Conservation (phyloP, 106 monocot genomes). For the Acorus gramineus region DNA sequence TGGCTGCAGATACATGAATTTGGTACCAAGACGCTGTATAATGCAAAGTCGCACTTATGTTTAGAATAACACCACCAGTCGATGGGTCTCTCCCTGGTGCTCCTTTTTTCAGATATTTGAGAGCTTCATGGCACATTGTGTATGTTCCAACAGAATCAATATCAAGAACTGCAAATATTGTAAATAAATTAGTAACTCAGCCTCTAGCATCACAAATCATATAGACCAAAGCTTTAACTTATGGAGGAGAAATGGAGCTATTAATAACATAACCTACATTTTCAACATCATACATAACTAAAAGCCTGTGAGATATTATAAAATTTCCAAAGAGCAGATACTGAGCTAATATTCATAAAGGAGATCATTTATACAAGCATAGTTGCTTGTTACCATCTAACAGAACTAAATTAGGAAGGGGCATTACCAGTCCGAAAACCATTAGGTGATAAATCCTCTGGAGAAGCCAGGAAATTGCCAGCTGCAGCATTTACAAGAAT, state of each 20-base stretch:
- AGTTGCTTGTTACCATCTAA: too few relatives aligned
- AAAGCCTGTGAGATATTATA: not conserved
- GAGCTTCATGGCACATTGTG: constrained; percentile 75
- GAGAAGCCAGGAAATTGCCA: constrained; percentile 83
- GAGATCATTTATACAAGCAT: too few relatives aligned
- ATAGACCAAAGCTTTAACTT: not conserved
- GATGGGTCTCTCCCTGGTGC: constrained; percentile 37
- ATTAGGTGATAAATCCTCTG: constrained; percentile 85
- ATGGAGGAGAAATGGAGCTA: not conserved
- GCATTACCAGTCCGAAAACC: constrained; percentile 67
- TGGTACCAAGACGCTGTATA: constrained; percentile 94
- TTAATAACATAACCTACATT: not conserved
- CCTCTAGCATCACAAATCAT: not conserved
- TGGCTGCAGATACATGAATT: constrained; percentile 90
- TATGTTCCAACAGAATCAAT: constrained; percentile 95
- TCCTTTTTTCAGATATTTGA: constrained; percentile 84
- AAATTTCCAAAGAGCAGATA: not conserved
- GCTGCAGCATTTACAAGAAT: constrained; percentile 97
- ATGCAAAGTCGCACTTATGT: constrained; percentile 91
- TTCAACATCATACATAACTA: not conserved
- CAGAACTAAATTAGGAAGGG: not conserved
- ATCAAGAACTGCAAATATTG: constrained; percentile 52
- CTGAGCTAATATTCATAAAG: not conserved
- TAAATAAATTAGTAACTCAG: not conserved
- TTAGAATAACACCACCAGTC: constrained; percentile 69